Evolutionary conservation across 192 early-diverging fungal genomes (phyloP).

Genomic region (Backusella parvicylindrica): DNA sequence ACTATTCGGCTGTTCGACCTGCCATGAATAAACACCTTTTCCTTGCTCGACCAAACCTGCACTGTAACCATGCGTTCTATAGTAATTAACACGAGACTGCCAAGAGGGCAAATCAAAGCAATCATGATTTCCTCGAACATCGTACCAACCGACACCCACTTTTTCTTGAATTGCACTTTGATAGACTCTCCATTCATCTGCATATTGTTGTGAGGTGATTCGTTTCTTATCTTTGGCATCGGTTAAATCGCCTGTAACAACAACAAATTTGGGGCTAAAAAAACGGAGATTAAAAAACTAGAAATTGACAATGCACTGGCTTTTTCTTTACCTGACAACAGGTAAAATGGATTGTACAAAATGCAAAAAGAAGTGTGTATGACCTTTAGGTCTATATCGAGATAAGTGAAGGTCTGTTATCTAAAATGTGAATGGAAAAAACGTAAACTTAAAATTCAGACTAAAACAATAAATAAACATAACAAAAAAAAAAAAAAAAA

Average conservation of each 20-base stretch:
- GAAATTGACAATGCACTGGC: neutral
- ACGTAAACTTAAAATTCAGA: neutral
- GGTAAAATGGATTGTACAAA: slow-evolving; percentile 74
- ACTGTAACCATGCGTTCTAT: slow-evolving; percentile 48
- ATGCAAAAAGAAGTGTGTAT: slow-evolving; percentile 71
- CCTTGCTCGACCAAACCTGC: slow-evolving; percentile 37
- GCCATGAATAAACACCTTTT: slow-evolving; percentile 46
- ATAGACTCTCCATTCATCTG: slow-evolving; percentile 83
- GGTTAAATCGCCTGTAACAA: slow-evolving; percentile 85
- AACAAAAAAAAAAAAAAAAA: neutral
- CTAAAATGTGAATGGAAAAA: slow-evolving; percentile 33
- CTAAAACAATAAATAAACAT: neutral
- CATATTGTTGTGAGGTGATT: slow-evolving; percentile 69
- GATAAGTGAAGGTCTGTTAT: slow-evolving; percentile 88
- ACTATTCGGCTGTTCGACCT: slow-evolving; percentile 66
- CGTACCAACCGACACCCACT: slow-evolving; percentile 64
- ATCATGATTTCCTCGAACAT: slow-evolving; percentile 94
- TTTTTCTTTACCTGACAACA: slow-evolving; percentile 40
- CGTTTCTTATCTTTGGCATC: slow-evolving; percentile 75
- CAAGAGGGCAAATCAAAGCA: slow-evolving; percentile 78
- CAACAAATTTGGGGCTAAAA: slow-evolving; percentile 67
- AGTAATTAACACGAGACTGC: slow-evolving; percentile 60
- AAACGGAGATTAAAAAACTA: neutral
- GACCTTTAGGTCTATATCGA: slow-evolving; percentile 58
- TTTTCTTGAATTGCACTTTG: slow-evolving; percentile 49